Conservation (phyloP, 148 eudicot species). For the Cornus kousa region DNA sequence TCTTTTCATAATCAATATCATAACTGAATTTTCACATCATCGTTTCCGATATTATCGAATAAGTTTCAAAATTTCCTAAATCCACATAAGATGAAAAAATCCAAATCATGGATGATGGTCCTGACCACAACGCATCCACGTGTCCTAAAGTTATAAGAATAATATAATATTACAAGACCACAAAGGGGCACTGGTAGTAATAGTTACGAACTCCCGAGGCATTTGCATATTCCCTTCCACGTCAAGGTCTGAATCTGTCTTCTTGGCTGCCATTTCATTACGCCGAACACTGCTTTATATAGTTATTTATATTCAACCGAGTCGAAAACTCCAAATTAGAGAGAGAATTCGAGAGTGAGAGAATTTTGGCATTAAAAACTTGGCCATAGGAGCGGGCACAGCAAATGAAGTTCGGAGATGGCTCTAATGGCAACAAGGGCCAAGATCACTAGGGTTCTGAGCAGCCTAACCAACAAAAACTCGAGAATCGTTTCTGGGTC, state of each 20-base stretch:
- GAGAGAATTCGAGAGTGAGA: neutral
- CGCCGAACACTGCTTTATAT: neutral
- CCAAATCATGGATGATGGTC: too few relatives aligned
- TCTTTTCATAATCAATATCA: too few relatives aligned
- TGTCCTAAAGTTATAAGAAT: neutral
- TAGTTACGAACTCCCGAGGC: neutral
- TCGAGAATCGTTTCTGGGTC: neutral
- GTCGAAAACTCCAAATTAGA: neutral
- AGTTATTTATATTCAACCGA: neutral
- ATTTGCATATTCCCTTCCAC: neutral
- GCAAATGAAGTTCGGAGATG: constrained; percentile 13
- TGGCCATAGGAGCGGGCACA: neutral
- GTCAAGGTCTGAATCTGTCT: neutral
- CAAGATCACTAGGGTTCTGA: constrained; percentile 20
- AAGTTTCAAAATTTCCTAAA: too few relatives aligned
- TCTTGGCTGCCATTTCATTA: neutral
- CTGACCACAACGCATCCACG: too few relatives aligned
- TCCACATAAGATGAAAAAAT: too few relatives aligned
- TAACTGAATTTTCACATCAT: too few relatives aligned
- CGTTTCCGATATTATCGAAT: too few relatives aligned
- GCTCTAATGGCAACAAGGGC: constrained; percentile 25
- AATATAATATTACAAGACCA: too few relatives aligned
- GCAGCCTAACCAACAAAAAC: constrained; percentile 8
- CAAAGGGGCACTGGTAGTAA: neutral
- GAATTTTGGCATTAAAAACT: neutral